phyloP scores from a whole-genome alignment of 371 early-diverging fungal genomes.

The Mortierella sp. region DNA sequence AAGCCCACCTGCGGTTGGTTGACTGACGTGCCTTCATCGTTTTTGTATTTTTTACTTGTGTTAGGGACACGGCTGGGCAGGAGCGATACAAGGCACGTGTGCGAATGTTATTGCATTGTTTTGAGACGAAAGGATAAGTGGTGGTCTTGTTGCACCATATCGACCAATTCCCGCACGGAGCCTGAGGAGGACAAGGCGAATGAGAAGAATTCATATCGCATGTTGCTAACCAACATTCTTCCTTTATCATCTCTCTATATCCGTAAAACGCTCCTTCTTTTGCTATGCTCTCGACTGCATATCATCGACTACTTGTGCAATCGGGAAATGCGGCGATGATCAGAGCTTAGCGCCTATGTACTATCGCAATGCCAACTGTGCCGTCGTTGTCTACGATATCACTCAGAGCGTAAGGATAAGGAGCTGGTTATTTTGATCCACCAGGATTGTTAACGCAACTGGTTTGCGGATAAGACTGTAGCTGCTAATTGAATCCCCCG shows the following conservation, averaged over 20 bases:
- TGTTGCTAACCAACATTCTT: neutral
- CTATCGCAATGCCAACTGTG: constrained; percentile 97
- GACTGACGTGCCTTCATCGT: neutral
- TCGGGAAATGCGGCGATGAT: neutral
- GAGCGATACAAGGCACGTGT: constrained; percentile 89
- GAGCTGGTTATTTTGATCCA: neutral
- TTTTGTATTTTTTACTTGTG: neutral
- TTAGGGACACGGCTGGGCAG: constrained; percentile 96
- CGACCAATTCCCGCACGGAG: too few relatives aligned
- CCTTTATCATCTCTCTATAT: neutral
- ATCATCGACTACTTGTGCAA: neutral
- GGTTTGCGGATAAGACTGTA: neutral
- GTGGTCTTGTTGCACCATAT: neutral
- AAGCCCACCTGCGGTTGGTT: neutral
- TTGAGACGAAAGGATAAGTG: neutral
- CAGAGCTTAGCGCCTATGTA: constrained; percentile 99
- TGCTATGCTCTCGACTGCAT: neutral
- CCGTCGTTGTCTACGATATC: constrained; percentile 98
- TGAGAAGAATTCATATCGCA: neutral
- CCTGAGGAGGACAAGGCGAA: neutral
- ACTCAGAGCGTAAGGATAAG: constrained; percentile 82
- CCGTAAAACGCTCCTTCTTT: neutral
- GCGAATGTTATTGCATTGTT: neutral
- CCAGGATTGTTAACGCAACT: neutral
- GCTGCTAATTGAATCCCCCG: too few relatives aligned